Base-by-base conservation (phyloP, 2,329 filamentous ascomycete species). In the Alternaria arbusti region DNA sequence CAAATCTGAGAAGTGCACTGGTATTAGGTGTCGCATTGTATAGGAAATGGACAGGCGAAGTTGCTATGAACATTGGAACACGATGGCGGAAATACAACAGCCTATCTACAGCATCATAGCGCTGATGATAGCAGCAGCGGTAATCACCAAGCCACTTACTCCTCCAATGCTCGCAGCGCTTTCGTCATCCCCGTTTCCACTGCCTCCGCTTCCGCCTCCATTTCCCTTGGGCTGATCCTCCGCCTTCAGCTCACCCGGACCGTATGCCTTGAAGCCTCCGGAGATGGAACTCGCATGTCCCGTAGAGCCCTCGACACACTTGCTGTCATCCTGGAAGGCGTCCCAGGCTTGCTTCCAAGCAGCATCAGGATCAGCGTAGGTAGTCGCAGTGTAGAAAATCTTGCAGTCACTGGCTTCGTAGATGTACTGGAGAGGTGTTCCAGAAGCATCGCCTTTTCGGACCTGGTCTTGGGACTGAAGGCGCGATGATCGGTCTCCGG, bases 401-500 rank as follows among this genome's bases (percentile, higher is more conserved):
- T 85, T 83, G 70, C 88, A 90, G 67, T 90, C 86, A 1, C 89
- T 85, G 2, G 87, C 83, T 65, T 89, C 85, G 64, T 87, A 86
- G 6, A 85, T 81, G 71, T 88, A 90, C 63, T 90, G 88, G 9
- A 86, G 71, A 17, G 88, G 84, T 0, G 81, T 79, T 17, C 62
- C 69, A 0, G 63, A 60, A 84, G 47, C 68, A 51, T 77, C 70
- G 17, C 74, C 74, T 46, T 75, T 74, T 44, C 74, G 70, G 22
- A 76, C 59, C 43, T 74, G 67, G 46, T 74, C 69, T 32, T 76
- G 71, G 1, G 62, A 66, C 47, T 74, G 71, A 3, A 70, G 40
- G 9, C 74, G 66, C 1, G 66, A 64, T 7, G n/a, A 25, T 3
- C 3, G 13, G 28, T 71, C 66, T 36, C 72, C 71, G 3, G 60